Base-by-base conservation (phyloP, 1,139 yeast species). In the Meyerozyma guilliermondii region DNA sequence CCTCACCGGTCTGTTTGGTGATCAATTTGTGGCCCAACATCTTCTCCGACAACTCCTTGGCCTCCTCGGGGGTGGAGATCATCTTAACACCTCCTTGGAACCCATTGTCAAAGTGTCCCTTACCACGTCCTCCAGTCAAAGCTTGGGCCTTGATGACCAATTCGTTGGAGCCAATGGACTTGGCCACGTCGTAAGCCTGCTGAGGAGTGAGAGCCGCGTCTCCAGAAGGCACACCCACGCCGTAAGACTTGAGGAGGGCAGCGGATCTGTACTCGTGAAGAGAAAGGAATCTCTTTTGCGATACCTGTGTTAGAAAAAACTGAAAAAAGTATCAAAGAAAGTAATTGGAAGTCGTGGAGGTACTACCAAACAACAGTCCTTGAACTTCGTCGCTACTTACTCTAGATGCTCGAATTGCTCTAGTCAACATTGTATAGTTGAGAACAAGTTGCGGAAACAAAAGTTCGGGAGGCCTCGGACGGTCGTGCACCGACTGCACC, bases 101-200 rank as follows among this genome's bases (percentile, higher is more conserved):
- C 40, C 98, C 98, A 57, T 83, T 83, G 71, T 89, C 97, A 56
- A 92, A 91, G 69, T 87, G 91, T 51, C 99, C 99, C 70, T 92
- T 92, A 73, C 99, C 99, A 71, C 99, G 85, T 63, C 99, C 99
- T 72, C 99, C 99, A 48, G 98, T 91, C 60, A 94, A 79, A 42
- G 96, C 98, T 74, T 92, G 99, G 47, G 98, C 98, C 77, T 92
- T 92, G 66, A 92, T 80, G 52, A 92, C 98, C 71, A 92, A 75
- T 56, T 88, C 95, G 57, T 81, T 81, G 52, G 87, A 75, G 54
- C 82, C 79, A 56, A 77, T 67, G 41, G 65, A 68, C 64, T 78
- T 73, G 53, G 98, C 98, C 45, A 84, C 82, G 46, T 82, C 76
- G 62, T 65, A 87, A 40, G 98, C 98, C 51, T 86, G 95, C 58